Conservation (phyloP, 352 stramenopile species). For the Pythium guiyangense region DNA sequence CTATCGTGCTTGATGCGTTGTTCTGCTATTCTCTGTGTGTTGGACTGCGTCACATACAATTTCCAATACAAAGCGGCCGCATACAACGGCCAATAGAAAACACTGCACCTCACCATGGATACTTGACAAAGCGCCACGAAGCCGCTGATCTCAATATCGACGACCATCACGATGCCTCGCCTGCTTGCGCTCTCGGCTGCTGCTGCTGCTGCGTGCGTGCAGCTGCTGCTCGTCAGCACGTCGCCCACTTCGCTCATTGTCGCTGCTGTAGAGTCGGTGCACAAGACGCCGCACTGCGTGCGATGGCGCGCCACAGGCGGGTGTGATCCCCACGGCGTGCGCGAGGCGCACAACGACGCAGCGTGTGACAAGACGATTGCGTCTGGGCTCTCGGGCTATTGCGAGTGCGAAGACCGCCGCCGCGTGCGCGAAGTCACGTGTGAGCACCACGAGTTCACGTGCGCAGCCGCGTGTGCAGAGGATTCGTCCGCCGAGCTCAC, state of each 20-base stretch:
- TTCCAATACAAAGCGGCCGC: no score
- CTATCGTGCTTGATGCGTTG: not conserved
- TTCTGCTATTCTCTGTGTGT: no score
- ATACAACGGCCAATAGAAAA: no score
- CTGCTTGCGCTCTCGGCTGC: not conserved
- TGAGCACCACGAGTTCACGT: conserved; percentile 78
- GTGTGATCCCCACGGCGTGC: conserved; percentile 67
- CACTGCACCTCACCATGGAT: not conserved
- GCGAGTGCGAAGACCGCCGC: conserved; percentile 74
- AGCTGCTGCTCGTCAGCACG: not conserved
- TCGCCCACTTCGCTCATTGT: not conserved
- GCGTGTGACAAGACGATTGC: conserved; percentile 46
- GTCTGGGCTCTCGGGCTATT: conserved; percentile 56
- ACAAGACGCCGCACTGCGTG: conserved; percentile 35
- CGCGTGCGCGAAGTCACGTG: conserved; percentile 72
- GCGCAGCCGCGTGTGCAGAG: conserved; percentile 57
- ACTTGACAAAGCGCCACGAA: not conserved
- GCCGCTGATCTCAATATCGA: no score
- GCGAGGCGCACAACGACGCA: conserved; percentile 58
- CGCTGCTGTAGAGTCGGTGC: not conserved
- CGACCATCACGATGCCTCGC: not conserved
- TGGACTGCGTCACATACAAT: no score
- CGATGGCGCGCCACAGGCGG: conserved; percentile 64
- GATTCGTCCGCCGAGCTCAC: conserved; percentile 69
- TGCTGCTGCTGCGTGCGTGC: not conserved